Evolutionary conservation across 2,329 filamentous ascomycete genomes (phyloP).

Genomic region (Lecanoromycetidae sp.): DNA sequence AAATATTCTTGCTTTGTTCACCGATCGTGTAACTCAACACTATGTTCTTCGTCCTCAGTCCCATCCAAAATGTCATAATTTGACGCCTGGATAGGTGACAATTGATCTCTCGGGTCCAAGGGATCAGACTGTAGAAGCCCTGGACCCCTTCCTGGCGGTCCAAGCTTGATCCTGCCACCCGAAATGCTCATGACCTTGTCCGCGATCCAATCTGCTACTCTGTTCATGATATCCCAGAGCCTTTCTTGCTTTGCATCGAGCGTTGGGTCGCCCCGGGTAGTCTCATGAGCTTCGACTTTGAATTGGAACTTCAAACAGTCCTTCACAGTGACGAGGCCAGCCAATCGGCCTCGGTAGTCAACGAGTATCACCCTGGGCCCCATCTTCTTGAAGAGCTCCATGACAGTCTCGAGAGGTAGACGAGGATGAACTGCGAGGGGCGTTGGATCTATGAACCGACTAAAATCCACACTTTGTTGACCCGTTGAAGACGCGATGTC

Average conservation of each 20-base stretch:
- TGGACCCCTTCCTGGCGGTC: constrained; percentile 16
- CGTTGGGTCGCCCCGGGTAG: constrained; percentile 47
- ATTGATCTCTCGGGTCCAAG: constrained; percentile 20
- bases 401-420: constrained; percentile 85
- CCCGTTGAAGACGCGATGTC: constrained; percentile 45
- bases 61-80: constrained; percentile 37
- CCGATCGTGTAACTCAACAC: constrained; percentile 32
- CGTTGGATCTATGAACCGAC: constrained; percentile 75
- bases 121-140: constrained; percentile 17
- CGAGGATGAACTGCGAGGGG: constrained; percentile 85
- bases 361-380: constrained; percentile 86
- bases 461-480: constrained; percentile 60
- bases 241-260: constrained; percentile 49
- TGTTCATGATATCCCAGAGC: constrained; percentile 49
- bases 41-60: constrained; percentile 39
- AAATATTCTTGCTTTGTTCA: constrained; percentile 12
- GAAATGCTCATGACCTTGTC: constrained; percentile 42
- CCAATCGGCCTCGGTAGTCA: constrained; percentile 73
- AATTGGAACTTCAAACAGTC: constrained; percentile 97
- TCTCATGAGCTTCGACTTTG: constrained; percentile 79
- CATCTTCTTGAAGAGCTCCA: constrained; percentile 98
- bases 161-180: constrained; percentile 35
- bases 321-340: constrained; percentile 85
- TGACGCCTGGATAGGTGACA: constrained; percentile 11
- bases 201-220: constrained; percentile 47